A percentile compares a stretch with the other conserved stretches of the same genome.
Evolutionary conservation across 2,329 filamentous ascomycete genomes (phyloP).

Genomic region (Tolypocladium capitatum): DNA sequence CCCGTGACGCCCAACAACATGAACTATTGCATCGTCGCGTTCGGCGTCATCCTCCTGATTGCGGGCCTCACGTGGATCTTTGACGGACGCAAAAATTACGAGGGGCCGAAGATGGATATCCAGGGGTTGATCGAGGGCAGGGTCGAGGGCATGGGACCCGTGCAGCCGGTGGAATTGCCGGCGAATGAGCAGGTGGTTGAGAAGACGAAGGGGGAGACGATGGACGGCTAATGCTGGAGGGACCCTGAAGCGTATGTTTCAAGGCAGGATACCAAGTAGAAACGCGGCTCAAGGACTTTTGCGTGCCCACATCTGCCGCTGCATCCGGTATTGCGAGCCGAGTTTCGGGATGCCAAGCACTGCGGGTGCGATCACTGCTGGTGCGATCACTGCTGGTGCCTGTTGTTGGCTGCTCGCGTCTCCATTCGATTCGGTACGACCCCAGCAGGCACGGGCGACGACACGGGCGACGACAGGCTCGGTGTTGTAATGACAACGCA

Average conservation of each 20-base stretch:
- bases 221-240: not conserved
- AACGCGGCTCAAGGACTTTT: not conserved
- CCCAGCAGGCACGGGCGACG: not conserved
- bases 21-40: conserved; percentile 43
- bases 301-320: not conserved
- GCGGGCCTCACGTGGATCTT: conserved; percentile 30
- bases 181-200: conserved; percentile 1
- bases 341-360: not conserved
- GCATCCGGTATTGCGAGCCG: not conserved
- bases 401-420: not conserved
- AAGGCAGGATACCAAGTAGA: not conserved
- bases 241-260: not conserved
- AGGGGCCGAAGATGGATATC: conserved; percentile 18
- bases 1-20: conserved; percentile 55
- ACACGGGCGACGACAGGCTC: too few relatives aligned
- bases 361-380: not conserved
- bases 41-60: conserved; percentile 33
- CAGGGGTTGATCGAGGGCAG: conserved; percentile 1
- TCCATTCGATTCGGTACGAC: not conserved
- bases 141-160: conserved; percentile 3
- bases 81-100: conserved; percentile 35
- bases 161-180: not conserved
- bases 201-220: not conserved
- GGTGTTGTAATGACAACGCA: not conserved
- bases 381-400: too few relatives aligned